phyloP scores from a whole-genome alignment of 192 early-diverging fungal species.

The Cetraspora pellucida region DNA sequence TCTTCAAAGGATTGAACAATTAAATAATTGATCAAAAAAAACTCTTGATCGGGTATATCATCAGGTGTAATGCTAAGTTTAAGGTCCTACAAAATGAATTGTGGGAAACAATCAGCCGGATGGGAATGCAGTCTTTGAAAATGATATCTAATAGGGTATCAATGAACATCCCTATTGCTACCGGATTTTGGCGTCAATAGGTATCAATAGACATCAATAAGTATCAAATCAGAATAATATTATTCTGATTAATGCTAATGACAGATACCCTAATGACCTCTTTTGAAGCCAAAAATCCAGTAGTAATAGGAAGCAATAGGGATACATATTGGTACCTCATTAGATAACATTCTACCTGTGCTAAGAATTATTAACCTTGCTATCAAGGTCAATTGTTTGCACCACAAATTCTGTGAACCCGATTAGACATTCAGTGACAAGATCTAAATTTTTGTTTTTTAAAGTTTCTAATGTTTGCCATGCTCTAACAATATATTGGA shows the following conservation, averaged over 20 bases:
- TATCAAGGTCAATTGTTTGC: background rate
- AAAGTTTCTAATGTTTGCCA: background rate
- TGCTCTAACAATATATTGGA: background rate
- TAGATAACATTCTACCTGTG: background rate
- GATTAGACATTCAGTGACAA: slow-evolving; percentile 7
- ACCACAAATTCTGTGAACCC: background rate
- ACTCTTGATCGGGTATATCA: slow-evolving; percentile 2
- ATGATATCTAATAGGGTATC: too few species aligned
- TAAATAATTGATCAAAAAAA: slow-evolving; percentile 4
- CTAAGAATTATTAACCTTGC: background rate
- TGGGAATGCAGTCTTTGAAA: background rate
- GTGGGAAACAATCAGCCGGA: background rate
- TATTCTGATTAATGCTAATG: too few species aligned
- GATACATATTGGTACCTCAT: too few species aligned
- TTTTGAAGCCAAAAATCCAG: too few species aligned
- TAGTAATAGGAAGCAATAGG: too few species aligned
- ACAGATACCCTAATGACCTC: too few species aligned
- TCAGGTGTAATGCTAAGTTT: background rate
- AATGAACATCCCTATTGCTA: too few species aligned
- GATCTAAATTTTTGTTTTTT: background rate
- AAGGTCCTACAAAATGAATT: background rate
- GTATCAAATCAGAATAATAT: too few species aligned
- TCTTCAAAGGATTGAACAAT: background rate
- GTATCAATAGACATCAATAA: too few species aligned
- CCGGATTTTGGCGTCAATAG: too few species aligned